Evolutionary conservation across 2,329 filamentous ascomycete species (phyloP).

Genomic region (Tolypocladium paradoxum): DNA sequence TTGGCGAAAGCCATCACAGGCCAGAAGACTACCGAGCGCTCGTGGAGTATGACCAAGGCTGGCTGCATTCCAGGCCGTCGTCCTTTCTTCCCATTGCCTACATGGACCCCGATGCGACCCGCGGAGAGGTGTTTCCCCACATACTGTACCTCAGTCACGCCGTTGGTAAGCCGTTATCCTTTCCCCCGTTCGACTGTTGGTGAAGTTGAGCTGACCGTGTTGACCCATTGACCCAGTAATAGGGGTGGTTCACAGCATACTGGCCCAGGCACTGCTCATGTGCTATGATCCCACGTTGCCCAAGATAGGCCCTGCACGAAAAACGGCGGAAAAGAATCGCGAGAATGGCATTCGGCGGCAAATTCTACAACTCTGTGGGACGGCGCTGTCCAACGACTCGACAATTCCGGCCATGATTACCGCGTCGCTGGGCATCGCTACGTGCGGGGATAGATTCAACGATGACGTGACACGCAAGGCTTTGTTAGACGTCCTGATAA

Average conservation of each 20-base stretch:
- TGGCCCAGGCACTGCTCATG: constrained; percentile 44
- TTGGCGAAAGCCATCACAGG: constrained; percentile 27
- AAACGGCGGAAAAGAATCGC: constrained; percentile 14
- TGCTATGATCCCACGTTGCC: constrained; percentile 45
- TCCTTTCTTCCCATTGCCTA: constrained; percentile 45
- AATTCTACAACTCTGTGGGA: constrained; percentile 46
- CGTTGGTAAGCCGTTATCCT: constrained; percentile 27
- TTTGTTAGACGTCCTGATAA: constrained; percentile 33
- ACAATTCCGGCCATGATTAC: constrained; percentile 46
- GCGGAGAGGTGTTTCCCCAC: constrained; percentile 40
- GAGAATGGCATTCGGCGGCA: constrained; percentile 33
- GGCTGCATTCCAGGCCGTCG: constrained; percentile 33
- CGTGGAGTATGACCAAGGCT: constrained; percentile 31
- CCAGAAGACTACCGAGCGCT: constrained; percentile 31
- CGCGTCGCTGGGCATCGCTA: constrained; percentile 41
- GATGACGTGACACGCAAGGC: constrained; percentile 35
- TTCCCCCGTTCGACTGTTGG: background rate
- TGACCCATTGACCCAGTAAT: constrained; percentile 28
- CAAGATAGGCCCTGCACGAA: constrained; percentile 29
- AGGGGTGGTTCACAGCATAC: constrained; percentile 48
- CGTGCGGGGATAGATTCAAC: constrained; percentile 38
- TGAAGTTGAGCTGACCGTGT: background rate
- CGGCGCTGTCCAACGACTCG: constrained; percentile 43
- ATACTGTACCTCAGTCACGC: constrained; percentile 46
- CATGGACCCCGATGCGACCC: constrained; percentile 19